A percentile compares a stretch with the other conserved stretches of the same genome.
Evolutionary conservation across 805 yeast species (phyloP).

Genomic region (Kodamaea sagamina): DNA sequence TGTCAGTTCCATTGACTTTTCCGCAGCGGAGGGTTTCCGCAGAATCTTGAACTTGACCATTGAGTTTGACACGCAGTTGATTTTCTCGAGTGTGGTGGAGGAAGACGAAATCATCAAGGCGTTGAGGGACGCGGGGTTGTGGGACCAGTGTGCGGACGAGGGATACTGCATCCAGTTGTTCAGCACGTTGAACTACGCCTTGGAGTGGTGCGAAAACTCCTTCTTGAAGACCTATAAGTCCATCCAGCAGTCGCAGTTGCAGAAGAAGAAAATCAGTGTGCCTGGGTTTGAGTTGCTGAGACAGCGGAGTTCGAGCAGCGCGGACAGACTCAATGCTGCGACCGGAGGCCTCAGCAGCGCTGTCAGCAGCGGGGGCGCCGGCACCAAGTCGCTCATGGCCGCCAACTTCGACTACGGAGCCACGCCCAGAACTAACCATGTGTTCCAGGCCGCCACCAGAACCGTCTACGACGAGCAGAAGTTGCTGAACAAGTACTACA

Average conservation of each 20-base stretch:
- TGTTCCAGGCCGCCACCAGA: conserved; percentile 53
- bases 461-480: conserved; percentile 45
- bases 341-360: conserved; percentile 1
- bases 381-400: conserved; percentile 15
- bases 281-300: conserved; percentile 14
- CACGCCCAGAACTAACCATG: conserved; percentile 56
- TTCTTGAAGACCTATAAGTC: conserved; percentile 65
- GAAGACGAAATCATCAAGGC: conserved; percentile 68
- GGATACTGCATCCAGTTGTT: conserved; percentile 58
- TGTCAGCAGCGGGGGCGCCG: conserved; percentile 10
- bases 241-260: conserved; percentile 19
- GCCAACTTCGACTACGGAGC: conserved; percentile 32
- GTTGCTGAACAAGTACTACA: conserved; percentile 50
- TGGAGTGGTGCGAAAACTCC: conserved; percentile 96
- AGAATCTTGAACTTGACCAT: conserved; percentile 77
- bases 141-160: conserved; percentile 45
- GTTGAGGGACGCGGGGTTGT: conserved; percentile 79
- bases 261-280: conserved; percentile 21
- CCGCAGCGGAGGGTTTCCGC: conserved; percentile 95
- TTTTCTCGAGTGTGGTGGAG: conserved; percentile 75
- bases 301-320: conserved; percentile 11
- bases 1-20: conserved; percentile 81
- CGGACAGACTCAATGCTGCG: neutral
- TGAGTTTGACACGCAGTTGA: conserved; percentile 67
- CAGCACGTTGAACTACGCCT: conserved; percentile 77